A percentile compares a stretch with the other conserved stretches of the same genome.
phyloP scores from a whole-genome alignment of 768 basidiomycete species.

The Kwoniella heveanensis region DNA sequence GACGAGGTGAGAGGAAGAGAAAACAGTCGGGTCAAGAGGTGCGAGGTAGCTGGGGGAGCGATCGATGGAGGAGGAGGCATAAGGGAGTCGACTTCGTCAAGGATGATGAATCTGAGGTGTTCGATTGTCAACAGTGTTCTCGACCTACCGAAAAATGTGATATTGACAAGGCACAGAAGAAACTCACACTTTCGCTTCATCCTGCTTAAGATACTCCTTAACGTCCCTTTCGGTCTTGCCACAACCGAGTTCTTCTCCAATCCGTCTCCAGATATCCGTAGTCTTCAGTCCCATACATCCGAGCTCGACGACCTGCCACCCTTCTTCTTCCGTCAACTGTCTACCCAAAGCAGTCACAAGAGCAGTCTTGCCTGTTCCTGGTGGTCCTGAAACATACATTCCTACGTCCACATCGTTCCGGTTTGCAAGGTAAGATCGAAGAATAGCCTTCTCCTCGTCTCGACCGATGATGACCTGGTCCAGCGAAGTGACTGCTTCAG shows the following conservation, averaged over 20 bases:
- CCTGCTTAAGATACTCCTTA: slow-evolving; percentile 12
- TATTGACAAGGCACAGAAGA: slow-evolving; percentile 6
- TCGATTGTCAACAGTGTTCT: too few relatives aligned
- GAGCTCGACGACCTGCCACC: slow-evolving; percentile 49
- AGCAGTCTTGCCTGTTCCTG: slow-evolving; percentile 77
- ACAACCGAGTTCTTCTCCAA: slow-evolving; percentile 46
- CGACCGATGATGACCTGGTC: slow-evolving; percentile 48
- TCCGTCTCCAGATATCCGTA: slow-evolving; percentile 47
- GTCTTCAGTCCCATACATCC: slow-evolving; percentile 55
- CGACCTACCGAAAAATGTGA: background rate
- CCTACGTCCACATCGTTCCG: slow-evolving; percentile 31
- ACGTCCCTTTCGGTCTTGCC: slow-evolving; percentile 39
- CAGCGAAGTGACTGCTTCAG: slow-evolving; percentile 9
- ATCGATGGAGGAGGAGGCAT: slow-evolving; percentile 45
- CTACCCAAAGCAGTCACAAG: slow-evolving; percentile 48
- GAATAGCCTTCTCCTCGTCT: slow-evolving; percentile 42
- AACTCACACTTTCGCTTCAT: slow-evolving; percentile 5
- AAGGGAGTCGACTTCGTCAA: slow-evolving; percentile 57
- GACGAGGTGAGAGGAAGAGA: slow-evolving; percentile 42
- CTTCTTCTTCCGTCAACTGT: slow-evolving; percentile 24
- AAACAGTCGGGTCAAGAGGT: slow-evolving; percentile 53
- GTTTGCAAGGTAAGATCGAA: slow-evolving; percentile 40
- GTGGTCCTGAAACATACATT: slow-evolving; percentile 83
- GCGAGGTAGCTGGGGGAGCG: slow-evolving; percentile 44
- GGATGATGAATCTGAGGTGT: slow-evolving; percentile 49